phyloP scores from a whole-genome alignment of 164 flowering plant species.

The Echeveria elegans region DNA sequence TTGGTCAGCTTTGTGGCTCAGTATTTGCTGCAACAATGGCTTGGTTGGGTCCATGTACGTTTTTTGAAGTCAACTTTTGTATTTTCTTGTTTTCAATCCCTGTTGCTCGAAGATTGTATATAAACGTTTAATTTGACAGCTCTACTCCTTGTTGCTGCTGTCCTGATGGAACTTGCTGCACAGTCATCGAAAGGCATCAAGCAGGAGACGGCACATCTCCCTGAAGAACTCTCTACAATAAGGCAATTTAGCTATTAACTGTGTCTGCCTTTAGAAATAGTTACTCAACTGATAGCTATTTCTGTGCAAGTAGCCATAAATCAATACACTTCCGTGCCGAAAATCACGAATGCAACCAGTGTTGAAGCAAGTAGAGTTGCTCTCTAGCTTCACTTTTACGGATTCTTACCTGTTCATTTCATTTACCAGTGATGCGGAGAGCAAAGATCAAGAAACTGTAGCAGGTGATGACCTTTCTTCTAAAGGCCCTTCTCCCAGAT shows the following conservation, averaged over 20 bases:
- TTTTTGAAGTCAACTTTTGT: conserved; percentile 13
- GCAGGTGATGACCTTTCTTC: conserved; percentile 15
- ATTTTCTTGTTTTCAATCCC: conserved; percentile 1
- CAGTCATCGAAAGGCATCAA: conserved; percentile 74
- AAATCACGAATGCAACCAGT: no score
- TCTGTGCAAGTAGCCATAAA: no score
- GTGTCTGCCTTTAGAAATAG: no score
- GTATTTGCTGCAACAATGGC: conserved; percentile 88
- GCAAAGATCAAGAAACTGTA: conserved; percentile 25
- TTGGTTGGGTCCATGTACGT: conserved; percentile 84
- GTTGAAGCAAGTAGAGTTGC: no score
- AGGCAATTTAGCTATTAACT: conserved; percentile 29
- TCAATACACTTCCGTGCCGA: no score
- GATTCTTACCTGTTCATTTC: conserved; percentile 14
- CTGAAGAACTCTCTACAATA: conserved; percentile 54
- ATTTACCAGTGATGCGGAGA: conserved; percentile 40
- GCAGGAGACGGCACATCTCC: conserved; percentile 29
- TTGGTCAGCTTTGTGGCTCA: conserved; percentile 95
- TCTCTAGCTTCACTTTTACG: background rate
- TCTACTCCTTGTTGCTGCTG: conserved; percentile 77
- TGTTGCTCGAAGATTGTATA: background rate
- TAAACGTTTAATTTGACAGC: conserved; percentile 28
- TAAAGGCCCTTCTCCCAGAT: conserved; percentile 37
- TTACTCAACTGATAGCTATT: no score
- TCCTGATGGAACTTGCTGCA: conserved; percentile 90